phyloP scores from a whole-genome alignment of 139 green algal genomes.

The Pleodorina starrii region DNA sequence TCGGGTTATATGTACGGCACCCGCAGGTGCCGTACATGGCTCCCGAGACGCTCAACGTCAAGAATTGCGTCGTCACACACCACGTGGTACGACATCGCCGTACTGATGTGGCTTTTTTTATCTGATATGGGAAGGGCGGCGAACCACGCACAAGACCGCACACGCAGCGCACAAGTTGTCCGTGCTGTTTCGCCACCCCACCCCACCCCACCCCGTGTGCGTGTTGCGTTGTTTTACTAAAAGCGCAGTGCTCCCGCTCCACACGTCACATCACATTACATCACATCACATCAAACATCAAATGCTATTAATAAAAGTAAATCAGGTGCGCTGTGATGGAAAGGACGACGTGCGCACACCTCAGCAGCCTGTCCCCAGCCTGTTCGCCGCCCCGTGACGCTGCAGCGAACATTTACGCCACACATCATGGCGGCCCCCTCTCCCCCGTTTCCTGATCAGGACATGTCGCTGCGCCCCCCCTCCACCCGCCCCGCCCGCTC shows the following conservation, averaged over 20 bases:
- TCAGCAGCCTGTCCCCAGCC: not conserved
- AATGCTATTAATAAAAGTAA: not conserved
- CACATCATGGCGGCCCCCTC: not conserved
- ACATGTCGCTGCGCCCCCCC: not conserved
- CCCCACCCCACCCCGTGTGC: not conserved
- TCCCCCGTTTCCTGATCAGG: no score
- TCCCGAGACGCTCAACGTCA: not conserved
- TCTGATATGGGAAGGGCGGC: not conserved
- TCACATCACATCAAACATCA: no score
- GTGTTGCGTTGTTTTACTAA: no score
- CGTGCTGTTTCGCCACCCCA: not conserved
- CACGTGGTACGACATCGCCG: not conserved
- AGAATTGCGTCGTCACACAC: not conserved
- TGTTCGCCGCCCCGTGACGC: no score
- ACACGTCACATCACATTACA: not conserved
- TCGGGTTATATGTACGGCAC: not conserved
- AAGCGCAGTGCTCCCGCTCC: not conserved
- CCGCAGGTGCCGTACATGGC: conserved; percentile 9
- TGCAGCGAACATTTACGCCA: not conserved
- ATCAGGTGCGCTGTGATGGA: not conserved
- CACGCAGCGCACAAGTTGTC: not conserved
- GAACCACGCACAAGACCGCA: not conserved
- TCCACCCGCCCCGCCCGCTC: no score
- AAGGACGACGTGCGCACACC: not conserved
- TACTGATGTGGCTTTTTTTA: not conserved